These are phyloP conservation scores for Blastobotrys americana DNA, from an alignment of 805 yeast species.

Conservation along the genomic window DNA sequence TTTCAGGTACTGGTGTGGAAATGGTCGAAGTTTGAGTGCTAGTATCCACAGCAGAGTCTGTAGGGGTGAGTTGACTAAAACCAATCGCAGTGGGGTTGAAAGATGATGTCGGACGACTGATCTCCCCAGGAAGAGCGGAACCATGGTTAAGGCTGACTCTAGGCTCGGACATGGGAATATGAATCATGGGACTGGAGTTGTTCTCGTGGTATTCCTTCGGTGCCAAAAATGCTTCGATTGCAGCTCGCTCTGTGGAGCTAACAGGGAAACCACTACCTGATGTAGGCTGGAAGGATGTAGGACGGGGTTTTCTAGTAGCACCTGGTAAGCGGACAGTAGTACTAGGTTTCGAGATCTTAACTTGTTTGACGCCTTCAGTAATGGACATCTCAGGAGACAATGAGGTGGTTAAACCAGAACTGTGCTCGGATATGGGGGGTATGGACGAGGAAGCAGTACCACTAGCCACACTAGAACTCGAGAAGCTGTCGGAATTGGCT, in stretches of 20 bases:
- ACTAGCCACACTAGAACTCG: not conserved
- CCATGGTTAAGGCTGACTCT: constrained; percentile 29
- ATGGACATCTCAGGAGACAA: constrained; percentile 1
- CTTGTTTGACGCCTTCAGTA: constrained; percentile 2
- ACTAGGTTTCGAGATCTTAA: not conserved
- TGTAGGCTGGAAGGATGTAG: constrained; percentile 33
- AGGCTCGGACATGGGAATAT: constrained; percentile 27
- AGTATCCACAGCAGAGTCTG: not conserved
- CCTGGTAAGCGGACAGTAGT: constrained; percentile 13
- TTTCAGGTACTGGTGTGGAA: constrained; percentile 9
- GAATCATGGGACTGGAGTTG: constrained; percentile 10
- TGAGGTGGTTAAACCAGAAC: not conserved
- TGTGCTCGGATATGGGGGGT: constrained; percentile 5
- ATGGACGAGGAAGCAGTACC: not conserved
- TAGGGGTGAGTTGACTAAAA: not conserved
- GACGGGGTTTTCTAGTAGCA: constrained; percentile 30
- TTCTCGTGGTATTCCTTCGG: not conserved
- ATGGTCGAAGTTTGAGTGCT: not conserved
- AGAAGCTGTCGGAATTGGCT: not conserved
- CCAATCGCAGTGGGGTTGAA: not conserved
- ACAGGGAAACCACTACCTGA: constrained; percentile 6
- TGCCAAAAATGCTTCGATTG: constrained; percentile 6
- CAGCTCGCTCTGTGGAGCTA: not conserved
- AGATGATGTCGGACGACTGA: constrained; percentile 26
- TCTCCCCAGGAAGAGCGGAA: constrained; percentile 30